Conservation (phyloP, 1,284 basidiomycete genomes). For the Phylloboletellus chloephorus region DNA sequence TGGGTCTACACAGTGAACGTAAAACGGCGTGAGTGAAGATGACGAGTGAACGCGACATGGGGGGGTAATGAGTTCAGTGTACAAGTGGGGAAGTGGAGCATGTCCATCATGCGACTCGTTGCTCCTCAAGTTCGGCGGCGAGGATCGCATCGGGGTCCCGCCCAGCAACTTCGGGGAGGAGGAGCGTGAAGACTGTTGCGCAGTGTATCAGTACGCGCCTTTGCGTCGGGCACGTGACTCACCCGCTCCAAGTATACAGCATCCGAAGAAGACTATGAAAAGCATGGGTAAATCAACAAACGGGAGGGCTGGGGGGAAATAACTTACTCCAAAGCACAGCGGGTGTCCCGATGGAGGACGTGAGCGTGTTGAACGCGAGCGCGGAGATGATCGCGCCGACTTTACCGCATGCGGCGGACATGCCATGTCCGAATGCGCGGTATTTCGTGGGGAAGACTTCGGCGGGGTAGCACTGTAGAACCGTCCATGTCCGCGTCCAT, state of each 20-base stretch:
- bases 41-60: too few species aligned
- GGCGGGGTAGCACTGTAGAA: slow-evolving; percentile 59
- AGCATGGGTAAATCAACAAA: slow-evolving; percentile 16
- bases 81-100: not conserved
- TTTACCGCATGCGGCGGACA: slow-evolving; percentile 76
- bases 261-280: slow-evolving; percentile 51
- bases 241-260: slow-evolving; percentile 52
- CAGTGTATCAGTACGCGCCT: slow-evolving; percentile 5
- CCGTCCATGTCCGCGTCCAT: slow-evolving; percentile 3
- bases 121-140: slow-evolving; percentile 45
- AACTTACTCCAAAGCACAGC: slow-evolving; percentile 58
- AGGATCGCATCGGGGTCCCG: slow-evolving; percentile 66
- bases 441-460: slow-evolving; percentile 88
- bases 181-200: slow-evolving; percentile 53
- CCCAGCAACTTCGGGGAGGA: slow-evolving; percentile 74
- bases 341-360: slow-evolving; percentile 57
- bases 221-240: too few species aligned
- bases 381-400: slow-evolving; percentile 79
- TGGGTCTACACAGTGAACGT: too few species aligned
- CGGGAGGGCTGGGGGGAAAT: slow-evolving; percentile 17
- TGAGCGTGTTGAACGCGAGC: slow-evolving; percentile 71
- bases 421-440: slow-evolving; percentile 75
- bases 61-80: too few species aligned
- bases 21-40: too few species aligned
- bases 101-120: slow-evolving; percentile 5